phyloP scores from a whole-genome alignment of 148 eudicot genomes.

The Rhododendron mucronatum region DNA sequence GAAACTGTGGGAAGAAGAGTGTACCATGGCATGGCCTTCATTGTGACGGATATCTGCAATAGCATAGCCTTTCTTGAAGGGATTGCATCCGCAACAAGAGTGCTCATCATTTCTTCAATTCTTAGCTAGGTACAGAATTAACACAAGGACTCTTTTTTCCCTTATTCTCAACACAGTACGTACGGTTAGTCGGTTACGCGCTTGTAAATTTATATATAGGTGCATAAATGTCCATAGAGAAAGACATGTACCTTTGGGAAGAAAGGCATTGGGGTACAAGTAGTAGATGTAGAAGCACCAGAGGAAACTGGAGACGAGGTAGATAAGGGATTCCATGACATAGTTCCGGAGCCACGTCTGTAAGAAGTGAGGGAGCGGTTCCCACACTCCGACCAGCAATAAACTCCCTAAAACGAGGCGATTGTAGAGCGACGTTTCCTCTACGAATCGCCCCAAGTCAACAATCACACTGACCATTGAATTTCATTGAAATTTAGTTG shows the following conservation, averaged over 20 bases:
- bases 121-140: not conserved
- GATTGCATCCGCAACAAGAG: slow-evolving; percentile 48
- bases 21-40: slow-evolving; percentile 93
- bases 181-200: too few species aligned
- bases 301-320: slow-evolving; percentile 56
- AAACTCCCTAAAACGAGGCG: slow-evolving; percentile 46
- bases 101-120: not conserved
- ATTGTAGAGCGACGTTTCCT: slow-evolving; percentile 54
- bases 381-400: slow-evolving; percentile 50
- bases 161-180: too few species aligned
- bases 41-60: slow-evolving; percentile 72
- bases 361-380: slow-evolving; percentile 58
- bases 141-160: too few species aligned
- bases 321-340: slow-evolving; percentile 53
- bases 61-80: slow-evolving; percentile 66
- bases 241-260: slow-evolving; percentile 59
- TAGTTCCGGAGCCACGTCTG: slow-evolving; percentile 82
- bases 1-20: slow-evolving; percentile 52
- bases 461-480: too few species aligned
- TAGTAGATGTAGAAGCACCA: slow-evolving; percentile 89
- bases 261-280: slow-evolving; percentile 59
- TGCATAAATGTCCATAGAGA: too few species aligned
- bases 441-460: slow-evolving; percentile 24
- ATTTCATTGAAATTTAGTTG: too few species aligned
- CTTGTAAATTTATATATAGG: too few species aligned